Evolutionary conservation across 2,329 filamentous ascomycete genomes (phyloP).

Genomic region (Aspergillus carbonarius): DNA sequence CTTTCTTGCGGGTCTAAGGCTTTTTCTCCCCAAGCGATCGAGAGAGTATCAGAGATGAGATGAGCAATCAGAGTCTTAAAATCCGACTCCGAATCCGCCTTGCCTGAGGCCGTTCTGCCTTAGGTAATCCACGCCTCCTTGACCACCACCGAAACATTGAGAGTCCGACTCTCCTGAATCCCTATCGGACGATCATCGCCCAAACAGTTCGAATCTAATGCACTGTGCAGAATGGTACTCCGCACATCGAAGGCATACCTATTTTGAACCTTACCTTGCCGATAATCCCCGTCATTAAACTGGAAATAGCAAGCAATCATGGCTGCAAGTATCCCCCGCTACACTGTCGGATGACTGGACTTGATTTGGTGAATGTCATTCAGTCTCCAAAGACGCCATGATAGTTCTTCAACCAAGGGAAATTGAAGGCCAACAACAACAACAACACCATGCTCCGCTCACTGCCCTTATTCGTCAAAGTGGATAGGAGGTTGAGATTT

Average conservation of each 20-base stretch:
- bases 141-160: background rate
- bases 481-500: background rate
- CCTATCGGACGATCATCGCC: background rate
- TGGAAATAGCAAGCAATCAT: background rate
- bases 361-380: background rate
- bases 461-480: background rate
- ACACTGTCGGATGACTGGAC: background rate
- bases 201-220: no score
- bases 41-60: background rate
- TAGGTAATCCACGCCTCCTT: background rate
- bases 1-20: background rate
- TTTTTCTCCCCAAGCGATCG: background rate
- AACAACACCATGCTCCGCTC: background rate
- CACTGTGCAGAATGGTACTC: background rate
- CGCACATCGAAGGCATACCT: background rate
- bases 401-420: background rate
- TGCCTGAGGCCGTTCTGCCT: conserved; percentile 1
- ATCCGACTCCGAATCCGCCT: background rate
- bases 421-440: background rate
- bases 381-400: background rate
- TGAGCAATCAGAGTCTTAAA: background rate
- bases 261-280: background rate
- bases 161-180: background rate
- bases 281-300: background rate
- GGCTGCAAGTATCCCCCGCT: background rate